A percentile compares a stretch with the other conserved stretches of the same genome.
Conservation (phyloP, 345 rosid species). For the Schrenkiella parvula region DNA sequence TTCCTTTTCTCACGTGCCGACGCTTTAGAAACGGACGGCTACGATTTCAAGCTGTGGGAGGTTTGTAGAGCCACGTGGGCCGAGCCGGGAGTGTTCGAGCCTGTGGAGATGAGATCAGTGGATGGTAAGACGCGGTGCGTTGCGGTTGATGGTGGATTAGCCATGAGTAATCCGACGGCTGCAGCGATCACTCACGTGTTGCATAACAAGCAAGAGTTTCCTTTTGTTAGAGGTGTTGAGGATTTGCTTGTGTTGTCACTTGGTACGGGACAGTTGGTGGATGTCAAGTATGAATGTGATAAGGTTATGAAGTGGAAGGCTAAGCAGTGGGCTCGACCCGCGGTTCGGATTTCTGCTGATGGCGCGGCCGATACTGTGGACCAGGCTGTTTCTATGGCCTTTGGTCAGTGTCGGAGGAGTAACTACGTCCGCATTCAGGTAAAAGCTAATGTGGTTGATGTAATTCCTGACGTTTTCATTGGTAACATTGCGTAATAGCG, state of each 20-base stretch:
- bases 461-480: not conserved
- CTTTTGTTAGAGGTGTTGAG: constrained; percentile 92
- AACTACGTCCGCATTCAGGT: constrained; percentile 94
- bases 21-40: constrained; percentile 83
- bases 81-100: constrained; percentile 70
- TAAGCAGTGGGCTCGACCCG: constrained; percentile 91
- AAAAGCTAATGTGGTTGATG: constrained; percentile 5
- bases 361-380: constrained; percentile 85
- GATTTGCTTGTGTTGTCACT: constrained; percentile 82
- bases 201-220: constrained; percentile 95
- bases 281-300: constrained; percentile 65
- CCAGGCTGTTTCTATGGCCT: constrained; percentile 91
- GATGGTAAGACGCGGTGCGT: constrained; percentile 73
- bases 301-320: constrained; percentile 76
- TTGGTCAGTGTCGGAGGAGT: constrained; percentile 65
- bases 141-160: constrained; percentile 89
- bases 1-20: constrained; percentile 94
- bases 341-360: constrained; percentile 70
- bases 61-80: constrained; percentile 92
- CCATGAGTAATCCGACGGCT: constrained; percentile 87
- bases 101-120: constrained; percentile 66
- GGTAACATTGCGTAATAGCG: not conserved
- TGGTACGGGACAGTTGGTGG: constrained; percentile 79
- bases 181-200: constrained; percentile 97
- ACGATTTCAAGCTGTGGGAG: constrained; percentile 80